These are phyloP conservation scores for Cyathus striatus DNA, from an alignment of 768 basidiomycete species.

Conservation along the genomic window DNA sequence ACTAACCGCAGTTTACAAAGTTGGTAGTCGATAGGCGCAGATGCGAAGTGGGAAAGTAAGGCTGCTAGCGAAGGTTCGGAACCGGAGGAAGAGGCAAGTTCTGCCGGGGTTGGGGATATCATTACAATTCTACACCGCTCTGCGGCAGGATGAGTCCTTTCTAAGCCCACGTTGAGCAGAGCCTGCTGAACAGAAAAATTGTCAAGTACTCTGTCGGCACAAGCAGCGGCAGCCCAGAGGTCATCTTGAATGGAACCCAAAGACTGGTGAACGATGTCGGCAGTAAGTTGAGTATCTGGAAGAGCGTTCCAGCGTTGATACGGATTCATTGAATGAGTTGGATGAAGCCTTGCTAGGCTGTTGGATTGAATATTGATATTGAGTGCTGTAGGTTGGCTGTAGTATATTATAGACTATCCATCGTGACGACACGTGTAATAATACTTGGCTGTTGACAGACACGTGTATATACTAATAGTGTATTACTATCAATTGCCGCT, in stretches of 20 bases:
- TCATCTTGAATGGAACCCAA: conserved; percentile 58
- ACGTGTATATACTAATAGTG: too few relatives aligned
- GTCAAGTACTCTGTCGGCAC: conserved; percentile 61
- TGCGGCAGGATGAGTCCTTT: conserved; percentile 47
- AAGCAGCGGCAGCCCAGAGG: conserved; percentile 75
- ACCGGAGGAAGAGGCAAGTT: conserved; percentile 4
- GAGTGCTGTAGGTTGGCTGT: too few relatives aligned
- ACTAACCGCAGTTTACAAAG: conserved; percentile 59
- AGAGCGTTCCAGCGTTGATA: conserved; percentile 53
- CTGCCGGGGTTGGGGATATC: conserved; percentile 8
- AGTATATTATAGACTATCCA: too few relatives aligned
- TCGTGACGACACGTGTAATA: too few relatives aligned
- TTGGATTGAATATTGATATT: too few relatives aligned
- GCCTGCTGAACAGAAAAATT: conserved; percentile 47
- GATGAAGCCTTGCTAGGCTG: too few relatives aligned
- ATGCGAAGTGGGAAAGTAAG: conserved; percentile 50
- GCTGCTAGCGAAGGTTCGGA: conserved; percentile 13
- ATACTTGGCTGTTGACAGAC: too few relatives aligned
- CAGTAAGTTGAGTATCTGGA: conserved; percentile 52
- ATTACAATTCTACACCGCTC: conserved; percentile 38
- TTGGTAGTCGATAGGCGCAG: conserved; percentile 55
- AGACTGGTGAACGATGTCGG: conserved; percentile 37
- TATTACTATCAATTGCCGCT: too few relatives aligned
- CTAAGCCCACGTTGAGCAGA: conserved; percentile 59
- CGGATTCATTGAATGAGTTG: too few relatives aligned